These are phyloP conservation scores for Leccinum fallax DNA, from an alignment of 1,284 basidiomycete species.

Conservation along the genomic window DNA sequence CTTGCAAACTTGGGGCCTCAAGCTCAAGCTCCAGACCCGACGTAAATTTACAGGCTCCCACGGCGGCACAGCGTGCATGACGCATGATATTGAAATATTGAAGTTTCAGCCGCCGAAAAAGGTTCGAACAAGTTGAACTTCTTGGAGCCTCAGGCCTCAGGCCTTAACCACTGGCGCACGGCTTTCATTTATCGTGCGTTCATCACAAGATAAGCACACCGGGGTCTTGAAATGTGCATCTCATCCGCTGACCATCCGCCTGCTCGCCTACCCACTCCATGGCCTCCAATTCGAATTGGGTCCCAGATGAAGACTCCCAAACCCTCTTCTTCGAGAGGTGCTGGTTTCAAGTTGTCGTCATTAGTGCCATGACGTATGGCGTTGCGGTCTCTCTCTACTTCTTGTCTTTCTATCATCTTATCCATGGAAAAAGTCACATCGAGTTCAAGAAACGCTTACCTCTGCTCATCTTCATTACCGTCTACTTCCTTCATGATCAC, in stretches of 20 bases:
- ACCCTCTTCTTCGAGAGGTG: slow-evolving; percentile 6
- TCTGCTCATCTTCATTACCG: slow-evolving; percentile 22
- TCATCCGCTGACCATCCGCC: not conserved
- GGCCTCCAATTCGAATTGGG: not conserved
- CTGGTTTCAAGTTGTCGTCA: slow-evolving; percentile 21
- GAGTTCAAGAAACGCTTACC: slow-evolving; percentile 6
- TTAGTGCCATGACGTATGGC: slow-evolving; percentile 18
- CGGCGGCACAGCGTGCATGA: too few species aligned
- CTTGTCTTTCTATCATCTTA: slow-evolving; percentile 16
- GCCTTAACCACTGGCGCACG: too few species aligned
- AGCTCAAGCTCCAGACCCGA: too few species aligned
- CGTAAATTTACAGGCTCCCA: too few species aligned
- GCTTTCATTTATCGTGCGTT: not conserved
- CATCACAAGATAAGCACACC: not conserved
- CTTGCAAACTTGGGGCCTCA: too few species aligned
- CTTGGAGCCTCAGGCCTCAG: too few species aligned
- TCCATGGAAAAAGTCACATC: not conserved
- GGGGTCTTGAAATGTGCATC: not conserved
- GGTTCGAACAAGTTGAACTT: not conserved
- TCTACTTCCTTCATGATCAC: slow-evolving; percentile 27
- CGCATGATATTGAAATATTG: too few species aligned
- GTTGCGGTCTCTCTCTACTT: slow-evolving; percentile 10
- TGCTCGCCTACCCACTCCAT: not conserved
- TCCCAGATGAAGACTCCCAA: not conserved
- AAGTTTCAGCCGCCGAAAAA: not conserved